These are phyloP conservation scores for Eremomyces bilateralis DNA, from an alignment of 495 filamentous ascomycete species.

Conservation along the genomic window DNA sequence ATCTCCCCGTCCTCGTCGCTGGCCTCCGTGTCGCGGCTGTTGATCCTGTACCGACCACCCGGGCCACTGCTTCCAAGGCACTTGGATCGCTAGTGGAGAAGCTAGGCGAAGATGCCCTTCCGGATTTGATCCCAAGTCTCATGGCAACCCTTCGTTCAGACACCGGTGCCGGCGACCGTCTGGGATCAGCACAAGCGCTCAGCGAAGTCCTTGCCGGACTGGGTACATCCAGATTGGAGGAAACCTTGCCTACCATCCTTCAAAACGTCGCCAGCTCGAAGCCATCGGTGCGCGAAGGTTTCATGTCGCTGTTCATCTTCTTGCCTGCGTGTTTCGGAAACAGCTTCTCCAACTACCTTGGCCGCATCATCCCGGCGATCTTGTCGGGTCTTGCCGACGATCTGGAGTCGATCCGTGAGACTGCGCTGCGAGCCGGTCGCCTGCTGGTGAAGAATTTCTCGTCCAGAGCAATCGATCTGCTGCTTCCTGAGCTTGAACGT, in stretches of 20 bases:
- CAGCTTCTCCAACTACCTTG: slow-evolving; percentile 89
- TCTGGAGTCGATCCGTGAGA: slow-evolving; percentile 84
- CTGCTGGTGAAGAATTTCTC: slow-evolving; percentile 96
- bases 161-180: slow-evolving; percentile 79
- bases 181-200: slow-evolving; percentile 92
- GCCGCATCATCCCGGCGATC: slow-evolving; percentile 90
- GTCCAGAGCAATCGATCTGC: slow-evolving; percentile 74
- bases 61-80: slow-evolving; percentile 89
- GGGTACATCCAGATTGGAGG: slow-evolving; percentile 77
- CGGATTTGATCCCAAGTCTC: slow-evolving; percentile 89
- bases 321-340: slow-evolving; percentile 97
- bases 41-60: slow-evolving; percentile 90
- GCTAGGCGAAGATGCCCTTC: slow-evolving; percentile 86
- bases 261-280: slow-evolving; percentile 91
- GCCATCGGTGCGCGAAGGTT: slow-evolving; percentile 77
- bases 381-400: slow-evolving; percentile 88
- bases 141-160: slow-evolving; percentile 97
- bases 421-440: slow-evolving; percentile 75
- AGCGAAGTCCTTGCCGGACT: slow-evolving; percentile 90
- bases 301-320: slow-evolving; percentile 99
- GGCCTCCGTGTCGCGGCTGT: slow-evolving; percentile 76
- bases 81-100: slow-evolving; percentile 91
- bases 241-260: slow-evolving; percentile 86
- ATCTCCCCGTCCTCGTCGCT: slow-evolving; percentile 80
- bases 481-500: slow-evolving; percentile 85